Base-by-base conservation (phyloP, 257 asterid species). In the Capsicum chinense region DNA sequence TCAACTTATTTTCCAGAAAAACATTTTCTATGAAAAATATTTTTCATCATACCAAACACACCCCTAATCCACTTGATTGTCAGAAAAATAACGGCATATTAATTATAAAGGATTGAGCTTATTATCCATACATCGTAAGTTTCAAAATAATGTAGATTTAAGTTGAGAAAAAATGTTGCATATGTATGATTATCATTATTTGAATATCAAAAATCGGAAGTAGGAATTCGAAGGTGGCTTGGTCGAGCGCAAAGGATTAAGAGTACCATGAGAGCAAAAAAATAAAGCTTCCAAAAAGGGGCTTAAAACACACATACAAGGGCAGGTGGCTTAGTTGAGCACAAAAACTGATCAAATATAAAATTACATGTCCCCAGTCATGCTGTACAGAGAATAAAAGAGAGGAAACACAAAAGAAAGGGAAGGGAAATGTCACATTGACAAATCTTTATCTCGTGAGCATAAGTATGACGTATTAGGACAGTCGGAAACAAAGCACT, bases 371-470 rank as follows among this genome's bases (percentile, higher is more conserved):
- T 74, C 37, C 21, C 80, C n/a, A 74, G 12, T 35, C 26, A 66
- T 54, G 44, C 39, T 44, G 82, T 85, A 70, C 39, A 67, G 80
- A 42, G 80, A 42, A 56, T 69, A 63, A 58, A 33, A 21, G 44
- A 70, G 35, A 56, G 6, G 69, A 81, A 21, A 19, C 9, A 54
- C 39, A 17, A 48, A 70, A 17, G 3, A 42, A 9, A 44, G 37
- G 42, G 15, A 66, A 83, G 35, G 44, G 58, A 73, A 73, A 48
- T 73, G 63, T 52, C 69, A 79, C 37, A 59, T 17, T 14, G 60
- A 69, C 16, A 69, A 84, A 85, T 83, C 86, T 84, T 66, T 71
- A 60, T 60, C 80, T 59, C 44, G 64, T 14, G 48, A 80, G 86
- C 88, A 71, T 64, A 86, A 63, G 79, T 83, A 86, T 16, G 56